These are phyloP conservation scores for Arbutus unedo DNA, from an alignment of 148 eudicot genomes.

Conservation along the genomic window DNA sequence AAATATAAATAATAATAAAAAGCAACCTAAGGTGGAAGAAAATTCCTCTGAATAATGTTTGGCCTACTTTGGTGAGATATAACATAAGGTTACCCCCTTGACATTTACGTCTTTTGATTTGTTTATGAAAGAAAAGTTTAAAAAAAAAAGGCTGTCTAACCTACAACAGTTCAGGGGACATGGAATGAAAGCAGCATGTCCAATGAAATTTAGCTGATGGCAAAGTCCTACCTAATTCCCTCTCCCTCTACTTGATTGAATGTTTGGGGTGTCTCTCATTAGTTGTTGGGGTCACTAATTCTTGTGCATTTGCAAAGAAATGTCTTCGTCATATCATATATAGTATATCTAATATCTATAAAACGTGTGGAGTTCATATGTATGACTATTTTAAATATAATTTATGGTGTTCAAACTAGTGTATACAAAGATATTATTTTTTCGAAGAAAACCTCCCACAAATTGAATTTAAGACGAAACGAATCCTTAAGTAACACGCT, in stretches of 20 bases:
- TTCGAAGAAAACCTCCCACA: too few relatives aligned
- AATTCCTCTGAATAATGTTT: background rate
- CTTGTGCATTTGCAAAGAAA: background rate
- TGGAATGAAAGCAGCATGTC: background rate
- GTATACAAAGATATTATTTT: too few relatives aligned
- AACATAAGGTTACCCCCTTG: background rate
- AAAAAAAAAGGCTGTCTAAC: background rate
- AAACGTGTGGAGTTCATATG: too few relatives aligned
- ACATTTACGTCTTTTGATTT: background rate
- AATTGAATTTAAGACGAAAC: too few relatives aligned
- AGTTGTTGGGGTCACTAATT: background rate
- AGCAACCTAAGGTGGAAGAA: background rate
- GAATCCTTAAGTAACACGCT: too few relatives aligned
- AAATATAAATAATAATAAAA: too few relatives aligned
- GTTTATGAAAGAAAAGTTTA: background rate
- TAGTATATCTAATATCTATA: too few relatives aligned
- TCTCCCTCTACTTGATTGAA: background rate
- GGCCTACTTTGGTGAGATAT: background rate
- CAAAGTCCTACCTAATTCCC: slow-evolving; percentile 1
- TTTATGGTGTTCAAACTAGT: too few relatives aligned
- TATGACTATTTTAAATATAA: too few relatives aligned
- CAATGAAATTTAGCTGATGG: background rate
- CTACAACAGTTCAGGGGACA: background rate
- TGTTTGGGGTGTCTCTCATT: background rate
- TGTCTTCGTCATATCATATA: background rate